Evolutionary conservation across 768 basidiomycete species (phyloP).

Genomic region (Tricholoma flavovirens): DNA sequence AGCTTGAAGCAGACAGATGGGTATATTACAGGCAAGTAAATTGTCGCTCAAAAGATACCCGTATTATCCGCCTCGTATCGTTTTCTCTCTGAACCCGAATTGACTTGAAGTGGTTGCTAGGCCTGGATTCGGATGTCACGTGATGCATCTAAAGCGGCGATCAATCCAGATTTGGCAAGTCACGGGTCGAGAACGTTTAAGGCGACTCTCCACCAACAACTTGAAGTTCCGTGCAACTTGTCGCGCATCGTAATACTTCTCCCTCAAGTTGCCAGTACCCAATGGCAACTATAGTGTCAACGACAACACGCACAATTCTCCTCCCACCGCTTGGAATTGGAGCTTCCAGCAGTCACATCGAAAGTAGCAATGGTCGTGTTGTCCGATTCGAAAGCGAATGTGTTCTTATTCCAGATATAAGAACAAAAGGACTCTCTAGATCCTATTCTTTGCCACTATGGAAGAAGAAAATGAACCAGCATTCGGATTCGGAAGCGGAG

Average conservation of each 20-base stretch:
- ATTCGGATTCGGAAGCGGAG: constrained; percentile 21
- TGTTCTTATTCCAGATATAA: constrained; percentile 66
- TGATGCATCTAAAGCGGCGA: not conserved
- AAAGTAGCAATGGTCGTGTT: constrained; percentile 18
- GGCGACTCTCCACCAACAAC: too few species aligned
- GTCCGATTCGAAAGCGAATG: constrained; percentile 75
- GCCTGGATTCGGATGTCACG: too few species aligned
- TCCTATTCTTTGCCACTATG: constrained; percentile 68
- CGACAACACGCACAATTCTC: constrained; percentile 11
- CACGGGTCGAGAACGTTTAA: not conserved
- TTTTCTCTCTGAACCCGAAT: too few species aligned
- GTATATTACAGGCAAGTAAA: too few species aligned
- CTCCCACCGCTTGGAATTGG: not conserved
- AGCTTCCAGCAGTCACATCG: constrained; percentile 5
- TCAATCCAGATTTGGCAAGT: not conserved
- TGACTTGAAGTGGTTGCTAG: too few species aligned
- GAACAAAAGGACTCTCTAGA: constrained; percentile 52
- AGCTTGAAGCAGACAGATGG: too few species aligned
- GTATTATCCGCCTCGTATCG: too few species aligned
- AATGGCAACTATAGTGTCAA: constrained; percentile 9
- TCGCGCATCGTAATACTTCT: not conserved
- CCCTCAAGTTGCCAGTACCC: not conserved
- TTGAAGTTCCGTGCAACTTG: too few species aligned
- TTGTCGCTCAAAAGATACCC: too few species aligned
- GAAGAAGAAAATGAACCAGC: constrained; percentile 31